phyloP scores from a whole-genome alignment of 257 asterid genomes.

The Fraxinus pennsylvanica region DNA sequence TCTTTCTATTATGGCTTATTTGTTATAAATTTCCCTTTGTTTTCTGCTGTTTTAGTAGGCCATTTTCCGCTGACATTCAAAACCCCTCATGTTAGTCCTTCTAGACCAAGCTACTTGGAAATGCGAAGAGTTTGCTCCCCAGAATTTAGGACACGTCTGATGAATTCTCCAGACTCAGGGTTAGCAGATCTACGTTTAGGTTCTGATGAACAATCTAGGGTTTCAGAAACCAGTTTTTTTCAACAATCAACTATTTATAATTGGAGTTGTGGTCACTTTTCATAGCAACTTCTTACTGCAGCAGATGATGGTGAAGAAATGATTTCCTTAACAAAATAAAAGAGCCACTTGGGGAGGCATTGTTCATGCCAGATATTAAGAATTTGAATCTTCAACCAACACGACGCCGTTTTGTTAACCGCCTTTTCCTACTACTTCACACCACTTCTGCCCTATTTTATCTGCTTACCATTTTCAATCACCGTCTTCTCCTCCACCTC shows the following conservation, averaged over 20 bases:
- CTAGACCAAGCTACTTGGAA: conserved; percentile 88
- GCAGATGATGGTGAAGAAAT: conserved; percentile 82
- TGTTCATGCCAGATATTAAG: no score
- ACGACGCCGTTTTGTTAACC: no score
- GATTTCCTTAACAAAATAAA: conserved; percentile 27
- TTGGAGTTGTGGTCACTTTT: conserved; percentile 98
- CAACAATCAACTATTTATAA: conserved; percentile 86
- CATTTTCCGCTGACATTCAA: conserved; percentile 85
- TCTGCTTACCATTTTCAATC: no score
- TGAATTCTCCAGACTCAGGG: conserved; percentile 87
- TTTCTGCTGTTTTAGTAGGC: conserved; percentile 46
- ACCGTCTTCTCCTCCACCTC: no score
- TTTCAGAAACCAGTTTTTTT: conserved; percentile 88
- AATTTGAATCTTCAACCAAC: no score
- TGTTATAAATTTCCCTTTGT: not conserved
- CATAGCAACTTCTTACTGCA: conserved; percentile 92
- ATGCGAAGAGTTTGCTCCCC: conserved; percentile 93
- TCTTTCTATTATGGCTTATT: conserved; percentile 8
- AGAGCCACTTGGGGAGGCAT: no score
- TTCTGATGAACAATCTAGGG: conserved; percentile 67
- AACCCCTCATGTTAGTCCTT: conserved; percentile 99
- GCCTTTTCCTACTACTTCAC: no score
- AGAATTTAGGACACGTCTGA: conserved; percentile 87
- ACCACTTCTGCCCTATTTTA: no score
- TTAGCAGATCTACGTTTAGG: conserved; percentile 90